Percentiles rank a stretch among this genome's conserved stretches.
phyloP scores from a whole-genome alignment of 495 filamentous ascomycete species.

The Mytilinidion resinicola region DNA sequence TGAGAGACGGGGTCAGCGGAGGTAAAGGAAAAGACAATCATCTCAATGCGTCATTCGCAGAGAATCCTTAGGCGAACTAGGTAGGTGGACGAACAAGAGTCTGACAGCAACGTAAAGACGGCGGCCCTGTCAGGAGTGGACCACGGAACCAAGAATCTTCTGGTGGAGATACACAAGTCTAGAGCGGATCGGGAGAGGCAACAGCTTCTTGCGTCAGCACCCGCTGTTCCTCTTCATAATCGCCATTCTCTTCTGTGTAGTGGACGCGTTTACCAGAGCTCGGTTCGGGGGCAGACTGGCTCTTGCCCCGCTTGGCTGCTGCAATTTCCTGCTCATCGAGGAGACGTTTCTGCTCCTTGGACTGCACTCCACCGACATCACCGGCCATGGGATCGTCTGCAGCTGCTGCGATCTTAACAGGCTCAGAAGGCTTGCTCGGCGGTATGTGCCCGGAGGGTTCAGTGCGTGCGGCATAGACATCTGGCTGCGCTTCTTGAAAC shows the following conservation, averaged over 20 bases:
- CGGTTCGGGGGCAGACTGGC: not conserved
- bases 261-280: conserved; percentile 11
- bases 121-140: no score
- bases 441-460: not conserved
- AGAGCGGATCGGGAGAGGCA: not conserved
- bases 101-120: no score
- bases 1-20: no score
- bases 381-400: conserved; percentile 3
- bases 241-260: not conserved
- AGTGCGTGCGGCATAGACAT: not conserved
- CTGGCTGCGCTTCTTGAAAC: conserved; percentile 26
- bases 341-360: conserved; percentile 11
- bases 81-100: no score
- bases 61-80: no score
- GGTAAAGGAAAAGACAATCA: no score
- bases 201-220: not conserved
- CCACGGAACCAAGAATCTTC: no score
- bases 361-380: conserved; percentile 7
- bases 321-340: conserved; percentile 5
- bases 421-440: conserved; percentile 1
- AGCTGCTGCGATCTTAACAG: not conserved
- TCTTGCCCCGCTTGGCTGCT: conserved; percentile 1
- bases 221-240: not conserved
- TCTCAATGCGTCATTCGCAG: no score
- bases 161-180: not conserved